Evolutionary conservation across 2,329 filamentous ascomycete genomes (phyloP).

Genomic region (Neopestalotiopsis sp.): DNA sequence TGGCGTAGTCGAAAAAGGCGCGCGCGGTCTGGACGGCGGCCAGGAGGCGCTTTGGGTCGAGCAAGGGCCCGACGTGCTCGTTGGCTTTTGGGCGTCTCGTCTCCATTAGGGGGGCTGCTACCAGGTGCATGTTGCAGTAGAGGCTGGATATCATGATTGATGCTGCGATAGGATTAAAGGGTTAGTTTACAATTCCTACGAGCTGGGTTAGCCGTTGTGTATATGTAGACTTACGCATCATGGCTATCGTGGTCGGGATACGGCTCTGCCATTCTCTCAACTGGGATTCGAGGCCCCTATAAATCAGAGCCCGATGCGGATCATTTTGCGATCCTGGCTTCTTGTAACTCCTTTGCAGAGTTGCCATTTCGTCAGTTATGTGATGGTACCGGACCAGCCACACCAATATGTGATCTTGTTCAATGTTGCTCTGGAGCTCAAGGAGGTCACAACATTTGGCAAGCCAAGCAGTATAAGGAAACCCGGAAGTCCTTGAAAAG

Average conservation of each 20-base stretch:
- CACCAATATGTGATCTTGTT: slow-evolving; percentile 48
- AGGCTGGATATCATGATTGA: slow-evolving; percentile 40
- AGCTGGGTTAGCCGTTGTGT: too few relatives aligned
- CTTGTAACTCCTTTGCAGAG: slow-evolving; percentile 34
- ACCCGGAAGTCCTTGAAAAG: slow-evolving; percentile 42
- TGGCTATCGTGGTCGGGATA: slow-evolving; percentile 42
- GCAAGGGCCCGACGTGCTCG: slow-evolving; percentile 26
- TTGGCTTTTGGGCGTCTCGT: slow-evolving; percentile 13
- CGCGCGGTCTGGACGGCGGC: slow-evolving; percentile 31
- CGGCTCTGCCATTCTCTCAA: slow-evolving; percentile 45
- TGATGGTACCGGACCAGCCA: slow-evolving; percentile 50
- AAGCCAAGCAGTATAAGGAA: slow-evolving; percentile 50
- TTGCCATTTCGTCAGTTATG: slow-evolving; percentile 44
- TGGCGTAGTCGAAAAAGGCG: slow-evolving; percentile 40
- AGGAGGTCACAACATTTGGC: slow-evolving; percentile 51
- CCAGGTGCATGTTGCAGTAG: slow-evolving; percentile 46
- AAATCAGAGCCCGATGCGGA: slow-evolving; percentile 49
- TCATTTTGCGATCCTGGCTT: slow-evolving; percentile 35
- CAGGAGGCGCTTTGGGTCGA: slow-evolving; percentile 29
- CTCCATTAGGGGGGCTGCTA: slow-evolving; percentile 44
- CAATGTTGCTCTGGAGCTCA: slow-evolving; percentile 40
- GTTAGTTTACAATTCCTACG: too few relatives aligned
- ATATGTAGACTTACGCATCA: slow-evolving; percentile 29
- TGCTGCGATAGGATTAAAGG: slow-evolving; percentile 27
- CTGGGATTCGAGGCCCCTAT: slow-evolving; percentile 55